A percentile compares a stretch with the other conserved stretches of the same genome.
Conservation (phyloP, 345 rosid species). For the Dipteronia sinensis region DNA sequence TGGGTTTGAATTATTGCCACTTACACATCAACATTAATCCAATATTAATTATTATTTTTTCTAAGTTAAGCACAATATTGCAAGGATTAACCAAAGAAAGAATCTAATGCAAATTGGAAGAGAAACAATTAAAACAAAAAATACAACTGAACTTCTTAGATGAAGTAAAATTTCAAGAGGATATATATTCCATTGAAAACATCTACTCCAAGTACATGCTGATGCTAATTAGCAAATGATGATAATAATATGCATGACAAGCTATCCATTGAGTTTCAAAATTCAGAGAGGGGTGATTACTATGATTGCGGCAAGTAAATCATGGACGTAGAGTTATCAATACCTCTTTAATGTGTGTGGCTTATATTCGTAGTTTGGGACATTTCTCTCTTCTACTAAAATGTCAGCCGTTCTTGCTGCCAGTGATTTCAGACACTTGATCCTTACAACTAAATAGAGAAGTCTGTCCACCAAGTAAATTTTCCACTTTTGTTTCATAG, state of each 20-base stretch:
- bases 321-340: neutral
- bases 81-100: too few relatives aligned
- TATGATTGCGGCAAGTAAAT: too few relatives aligned
- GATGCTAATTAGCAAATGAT: neutral
- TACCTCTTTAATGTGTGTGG: neutral
- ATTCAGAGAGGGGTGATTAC: neutral
- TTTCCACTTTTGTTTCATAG: neutral
- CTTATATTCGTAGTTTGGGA: neutral
- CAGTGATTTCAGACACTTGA: neutral
- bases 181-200: too few relatives aligned
- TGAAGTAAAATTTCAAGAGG: too few relatives aligned
- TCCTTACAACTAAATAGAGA: neutral
- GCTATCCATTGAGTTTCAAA: neutral
- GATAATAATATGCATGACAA: neutral
- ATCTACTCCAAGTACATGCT: too few relatives aligned
- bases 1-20: too few relatives aligned
- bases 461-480: neutral
- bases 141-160: too few relatives aligned
- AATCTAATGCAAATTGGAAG: too few relatives aligned
- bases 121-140: too few relatives aligned
- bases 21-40: too few relatives aligned
- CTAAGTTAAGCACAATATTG: too few relatives aligned
- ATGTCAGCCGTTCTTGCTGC: neutral
- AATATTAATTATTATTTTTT: too few relatives aligned
- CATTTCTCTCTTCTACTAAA: neutral